A percentile compares a stretch with the other conserved stretches of the same genome.
These are phyloP conservation scores for Sungouiella thailandica DNA, from an alignment of 805 yeast genomes.

Conservation along the genomic window DNA sequence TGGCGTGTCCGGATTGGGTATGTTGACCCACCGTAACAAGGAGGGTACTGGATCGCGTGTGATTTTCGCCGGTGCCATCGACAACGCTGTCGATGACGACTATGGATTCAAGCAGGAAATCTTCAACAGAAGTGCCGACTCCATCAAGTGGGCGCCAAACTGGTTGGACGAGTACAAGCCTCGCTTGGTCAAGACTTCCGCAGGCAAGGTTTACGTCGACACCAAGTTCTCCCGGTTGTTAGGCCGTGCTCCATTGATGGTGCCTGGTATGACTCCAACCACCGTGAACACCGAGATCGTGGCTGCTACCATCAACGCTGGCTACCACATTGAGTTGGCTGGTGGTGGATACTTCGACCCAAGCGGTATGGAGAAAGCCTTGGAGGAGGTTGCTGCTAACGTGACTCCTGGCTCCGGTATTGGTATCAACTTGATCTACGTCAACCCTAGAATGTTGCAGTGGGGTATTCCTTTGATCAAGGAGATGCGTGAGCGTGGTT, in stretches of 20 bases:
- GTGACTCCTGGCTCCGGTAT: slow-evolving; percentile 85
- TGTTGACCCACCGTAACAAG: slow-evolving; percentile 92
- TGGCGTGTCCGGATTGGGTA: slow-evolving; percentile 95
- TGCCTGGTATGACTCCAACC: slow-evolving; percentile 99
- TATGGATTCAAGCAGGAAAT: slow-evolving; percentile 94
- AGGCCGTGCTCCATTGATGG: slow-evolving; percentile 94
- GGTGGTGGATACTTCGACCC: slow-evolving; percentile 98
- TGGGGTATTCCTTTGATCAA: slow-evolving; percentile 98
- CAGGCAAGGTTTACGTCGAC: slow-evolving; percentile 76
- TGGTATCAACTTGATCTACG: slow-evolving; percentile 89
- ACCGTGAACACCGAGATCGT: slow-evolving; percentile 94
- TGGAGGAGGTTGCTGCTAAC: slow-evolving; percentile 60
- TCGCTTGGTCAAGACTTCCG: slow-evolving; percentile 64
- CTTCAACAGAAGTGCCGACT: slow-evolving; percentile 61
- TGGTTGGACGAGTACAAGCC: slow-evolving; percentile 92
- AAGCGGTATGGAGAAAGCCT: slow-evolving; percentile 63
- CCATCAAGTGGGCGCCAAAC: slow-evolving; percentile 78
- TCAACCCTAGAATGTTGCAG: slow-evolving; percentile 94
- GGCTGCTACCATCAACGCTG: slow-evolving; percentile 90
- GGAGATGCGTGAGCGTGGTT: slow-evolving; percentile 83
- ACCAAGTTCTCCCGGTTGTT: slow-evolving; percentile 89
- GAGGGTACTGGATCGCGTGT: slow-evolving; percentile 98
- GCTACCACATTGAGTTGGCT: slow-evolving; percentile 95
- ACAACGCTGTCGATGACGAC: slow-evolving; percentile 65
- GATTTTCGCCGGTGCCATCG: slow-evolving; percentile 89